Conservation (phyloP, 805 yeast genomes). For the Lipomyces sp. region DNA sequence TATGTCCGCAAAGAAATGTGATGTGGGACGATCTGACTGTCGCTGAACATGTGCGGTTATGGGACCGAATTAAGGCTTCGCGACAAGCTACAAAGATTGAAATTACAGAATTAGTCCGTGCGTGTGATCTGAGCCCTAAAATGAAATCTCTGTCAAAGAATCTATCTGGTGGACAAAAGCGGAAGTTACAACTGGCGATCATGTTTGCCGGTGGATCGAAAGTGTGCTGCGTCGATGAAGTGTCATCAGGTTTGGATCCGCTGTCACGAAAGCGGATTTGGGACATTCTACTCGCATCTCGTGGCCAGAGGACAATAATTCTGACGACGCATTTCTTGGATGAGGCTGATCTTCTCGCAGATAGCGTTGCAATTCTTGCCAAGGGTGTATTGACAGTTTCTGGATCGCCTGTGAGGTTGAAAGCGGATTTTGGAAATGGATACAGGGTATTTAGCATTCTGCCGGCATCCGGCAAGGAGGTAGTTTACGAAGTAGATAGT, state of each 20-base stretch:
- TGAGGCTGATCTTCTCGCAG: conserved; percentile 47
- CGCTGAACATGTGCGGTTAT: conserved; percentile 43
- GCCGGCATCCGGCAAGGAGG: conserved; percentile 32
- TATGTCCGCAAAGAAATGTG: conserved; percentile 48
- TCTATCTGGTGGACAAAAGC: conserved; percentile 47
- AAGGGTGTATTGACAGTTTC: conserved; percentile 42
- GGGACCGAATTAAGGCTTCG: conserved; percentile 41
- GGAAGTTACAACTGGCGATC: conserved; percentile 47
- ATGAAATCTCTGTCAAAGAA: conserved; percentile 34
- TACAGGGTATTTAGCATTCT: conserved; percentile 35
- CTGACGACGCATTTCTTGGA: conserved; percentile 48
- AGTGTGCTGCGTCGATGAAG: conserved; percentile 48
- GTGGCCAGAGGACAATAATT: conserved; percentile 43
- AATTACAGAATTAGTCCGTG: conserved; percentile 37
- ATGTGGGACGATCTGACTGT: conserved; percentile 47
- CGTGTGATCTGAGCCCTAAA: conserved; percentile 44
- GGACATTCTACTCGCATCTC: conserved; percentile 44
- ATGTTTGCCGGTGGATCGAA: conserved; percentile 47
- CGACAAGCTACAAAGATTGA: conserved; percentile 10
- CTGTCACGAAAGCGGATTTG: conserved; percentile 46
- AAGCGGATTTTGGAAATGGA: conserved; percentile 44
- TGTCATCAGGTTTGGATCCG: conserved; percentile 49
- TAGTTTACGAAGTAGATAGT: conserved; percentile 21
- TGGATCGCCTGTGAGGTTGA: conserved; percentile 45
- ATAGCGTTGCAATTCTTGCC: conserved; percentile 44